Evolutionary conservation across 2,329 filamentous ascomycete species (phyloP).

Genomic region (Aureobasidium sp.): DNA sequence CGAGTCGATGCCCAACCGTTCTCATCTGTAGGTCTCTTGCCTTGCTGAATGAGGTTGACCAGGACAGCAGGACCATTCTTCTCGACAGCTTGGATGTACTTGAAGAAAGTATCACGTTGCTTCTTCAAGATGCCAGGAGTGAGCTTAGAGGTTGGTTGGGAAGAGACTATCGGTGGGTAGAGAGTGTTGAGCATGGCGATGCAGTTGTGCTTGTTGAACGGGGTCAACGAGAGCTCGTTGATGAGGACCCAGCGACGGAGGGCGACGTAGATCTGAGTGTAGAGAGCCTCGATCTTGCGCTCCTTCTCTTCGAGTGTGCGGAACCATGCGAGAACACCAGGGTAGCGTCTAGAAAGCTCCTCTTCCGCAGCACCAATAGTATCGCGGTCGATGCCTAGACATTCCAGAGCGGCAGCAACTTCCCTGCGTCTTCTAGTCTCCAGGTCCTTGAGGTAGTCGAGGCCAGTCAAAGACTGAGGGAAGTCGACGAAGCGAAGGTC

Average conservation of each 20-base stretch:
- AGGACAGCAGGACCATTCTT: conserved; percentile 47
- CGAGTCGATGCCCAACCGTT: conserved; percentile 48
- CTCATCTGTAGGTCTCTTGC: conserved; percentile 42
- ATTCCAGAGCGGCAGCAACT: conserved; percentile 45
- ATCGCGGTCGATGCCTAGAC: conserved; percentile 42
- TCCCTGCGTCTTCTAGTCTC: conserved; percentile 53
- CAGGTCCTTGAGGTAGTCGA: conserved; percentile 59
- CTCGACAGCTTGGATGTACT: conserved; percentile 52
- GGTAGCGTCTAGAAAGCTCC: conserved; percentile 43
- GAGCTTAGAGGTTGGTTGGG: conserved; percentile 45
- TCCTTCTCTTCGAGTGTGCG: conserved; percentile 36
- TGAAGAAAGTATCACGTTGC: conserved; percentile 55
- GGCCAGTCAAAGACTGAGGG: conserved; percentile 54
- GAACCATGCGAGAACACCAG: conserved; percentile 50
- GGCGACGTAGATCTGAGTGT: conserved; percentile 54
- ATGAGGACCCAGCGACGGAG: conserved; percentile 58
- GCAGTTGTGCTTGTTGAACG: conserved; percentile 58
- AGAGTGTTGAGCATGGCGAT: conserved; percentile 61
- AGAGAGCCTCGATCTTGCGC: conserved; percentile 45
- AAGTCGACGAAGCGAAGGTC: conserved; percentile 54
- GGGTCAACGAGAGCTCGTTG: conserved; percentile 54
- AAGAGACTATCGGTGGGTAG: conserved; percentile 48
- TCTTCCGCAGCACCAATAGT: conserved; percentile 40
- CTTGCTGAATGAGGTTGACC: conserved; percentile 45
- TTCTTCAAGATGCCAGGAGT: conserved; percentile 43